Conservation (phyloP, 768 basidiomycete species). For the Crucibulum laeve region DNA sequence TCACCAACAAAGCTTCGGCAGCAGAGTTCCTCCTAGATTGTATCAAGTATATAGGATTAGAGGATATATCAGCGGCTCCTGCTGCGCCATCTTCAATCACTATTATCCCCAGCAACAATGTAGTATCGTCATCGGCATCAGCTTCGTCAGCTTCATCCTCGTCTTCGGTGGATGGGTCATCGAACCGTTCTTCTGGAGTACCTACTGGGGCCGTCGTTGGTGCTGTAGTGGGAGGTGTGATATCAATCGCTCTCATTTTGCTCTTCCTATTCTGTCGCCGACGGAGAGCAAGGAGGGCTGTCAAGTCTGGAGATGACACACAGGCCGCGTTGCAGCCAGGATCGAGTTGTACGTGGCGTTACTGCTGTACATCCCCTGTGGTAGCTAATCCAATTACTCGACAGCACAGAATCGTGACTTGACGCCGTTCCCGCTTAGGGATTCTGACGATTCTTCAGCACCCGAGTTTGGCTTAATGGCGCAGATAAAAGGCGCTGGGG, state of each 20-base stretch:
- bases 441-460: too few relatives aligned
- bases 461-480: too few relatives aligned
- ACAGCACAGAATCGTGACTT: too few relatives aligned
- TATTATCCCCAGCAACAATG: not conserved
- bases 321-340: too few relatives aligned
- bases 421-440: too few relatives aligned
- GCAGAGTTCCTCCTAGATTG: conserved; percentile 4
- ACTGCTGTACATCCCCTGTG: too few relatives aligned
- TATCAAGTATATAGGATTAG: not conserved
- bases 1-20: not conserved
- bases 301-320: not conserved
- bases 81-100: not conserved
- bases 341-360: too few relatives aligned
- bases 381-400: too few relatives aligned
- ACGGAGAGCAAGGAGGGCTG: not conserved
- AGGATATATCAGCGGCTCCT: not conserved
- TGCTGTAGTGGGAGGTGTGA: not conserved
- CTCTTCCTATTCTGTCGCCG: not conserved
- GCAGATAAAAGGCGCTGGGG: too few relatives aligned
- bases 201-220: not conserved
- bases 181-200: not conserved
- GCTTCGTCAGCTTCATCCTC: not conserved
- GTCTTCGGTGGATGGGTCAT: not conserved
- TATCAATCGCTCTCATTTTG: not conserved
- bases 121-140: not conserved